These are phyloP conservation scores for Saccharata proteae DNA, from an alignment of 2,329 filamentous ascomycete species.

Conservation along the genomic window DNA sequence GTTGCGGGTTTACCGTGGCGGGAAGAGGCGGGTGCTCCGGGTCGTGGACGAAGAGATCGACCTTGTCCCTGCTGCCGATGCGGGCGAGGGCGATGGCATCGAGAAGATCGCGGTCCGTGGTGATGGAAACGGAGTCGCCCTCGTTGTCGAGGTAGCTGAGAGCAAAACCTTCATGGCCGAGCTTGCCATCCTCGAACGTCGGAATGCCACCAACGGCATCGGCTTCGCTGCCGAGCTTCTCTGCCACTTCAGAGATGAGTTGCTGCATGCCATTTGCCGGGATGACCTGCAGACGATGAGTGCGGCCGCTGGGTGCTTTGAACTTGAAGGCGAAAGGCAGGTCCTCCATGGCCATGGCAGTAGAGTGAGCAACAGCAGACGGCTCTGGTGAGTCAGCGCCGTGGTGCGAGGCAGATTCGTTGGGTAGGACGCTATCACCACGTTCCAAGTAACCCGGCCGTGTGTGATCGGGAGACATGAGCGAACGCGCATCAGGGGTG, in stretches of 20 bases:
- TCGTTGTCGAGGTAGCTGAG: constrained; percentile 95
- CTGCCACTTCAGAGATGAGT: constrained; percentile 63
- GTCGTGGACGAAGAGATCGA: constrained; percentile 93
- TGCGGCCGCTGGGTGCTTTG: constrained; percentile 89
- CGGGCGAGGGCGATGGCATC: constrained; percentile 82
- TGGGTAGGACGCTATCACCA: constrained; percentile 76
- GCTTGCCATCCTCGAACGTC: constrained; percentile 63
- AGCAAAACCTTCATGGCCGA: constrained; percentile 70
- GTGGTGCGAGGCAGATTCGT: constrained; percentile 88
- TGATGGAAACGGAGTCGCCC: constrained; percentile 92
- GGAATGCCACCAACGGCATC: constrained; percentile 75
- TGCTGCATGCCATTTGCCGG: constrained; percentile 69
- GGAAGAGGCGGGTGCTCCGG: constrained; percentile 77
- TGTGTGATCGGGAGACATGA: constrained; percentile 68
- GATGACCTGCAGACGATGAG: constrained; percentile 79
- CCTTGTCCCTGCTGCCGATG: constrained; percentile 71
- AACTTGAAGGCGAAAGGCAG: constrained; percentile 95
- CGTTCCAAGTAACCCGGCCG: constrained; percentile 48
- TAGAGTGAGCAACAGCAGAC: constrained; percentile 49
- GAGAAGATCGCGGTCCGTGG: constrained; percentile 81
- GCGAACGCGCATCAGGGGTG: constrained; percentile 56
- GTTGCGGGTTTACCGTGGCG: constrained; percentile 48
- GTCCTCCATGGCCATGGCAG: constrained; percentile 46
- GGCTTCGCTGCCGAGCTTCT: constrained; percentile 75
- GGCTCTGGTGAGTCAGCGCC: constrained; percentile 67